Evolutionary conservation across 176 grass and related monocot species (phyloP).

Genomic region (Eleusine indica): DNA sequence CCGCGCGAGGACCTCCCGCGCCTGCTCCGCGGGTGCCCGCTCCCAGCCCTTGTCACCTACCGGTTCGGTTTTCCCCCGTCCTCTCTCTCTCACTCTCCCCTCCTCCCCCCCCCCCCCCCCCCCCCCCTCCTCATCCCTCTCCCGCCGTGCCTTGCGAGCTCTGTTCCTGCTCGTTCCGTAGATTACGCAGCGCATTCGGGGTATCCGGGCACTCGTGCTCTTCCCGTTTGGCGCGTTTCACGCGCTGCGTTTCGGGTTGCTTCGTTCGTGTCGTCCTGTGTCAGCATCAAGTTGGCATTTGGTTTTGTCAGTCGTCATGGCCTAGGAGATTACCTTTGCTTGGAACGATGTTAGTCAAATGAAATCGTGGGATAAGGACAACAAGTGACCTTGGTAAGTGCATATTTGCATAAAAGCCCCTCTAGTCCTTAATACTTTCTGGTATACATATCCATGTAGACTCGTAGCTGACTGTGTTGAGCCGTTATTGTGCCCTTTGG

Average conservation of each 20-base stretch:
- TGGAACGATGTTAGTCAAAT: conserved; percentile 14
- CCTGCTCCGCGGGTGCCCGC: conserved; percentile 61
- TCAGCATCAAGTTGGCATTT: neutral
- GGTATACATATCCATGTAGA: neutral
- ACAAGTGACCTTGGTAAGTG: too few relatives aligned
- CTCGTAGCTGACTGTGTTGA: neutral
- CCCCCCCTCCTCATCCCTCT: neutral
- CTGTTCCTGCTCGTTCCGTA: neutral
- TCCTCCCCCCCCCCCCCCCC: too few relatives aligned
- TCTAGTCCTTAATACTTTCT: neutral
- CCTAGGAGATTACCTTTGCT: neutral
- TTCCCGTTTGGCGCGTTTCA: neutral
- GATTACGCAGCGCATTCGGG: neutral
- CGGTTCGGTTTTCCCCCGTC: conserved; percentile 41
- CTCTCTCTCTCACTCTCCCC: neutral
- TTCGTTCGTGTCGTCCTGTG: neutral
- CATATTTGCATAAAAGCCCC: too few relatives aligned
- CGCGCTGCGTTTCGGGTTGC: neutral
- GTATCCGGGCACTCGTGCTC: neutral
- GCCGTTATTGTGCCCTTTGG: neutral
- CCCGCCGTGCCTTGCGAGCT: neutral
- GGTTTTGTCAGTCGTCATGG: neutral
- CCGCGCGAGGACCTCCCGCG: conserved; percentile 59
- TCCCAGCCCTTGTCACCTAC: conserved; percentile 84
- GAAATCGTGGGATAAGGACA: neutral